Evolutionary conservation across 225 moss, liverwort and hornwort species (phyloP).

Genomic region (Physcomitrium patens): DNA sequence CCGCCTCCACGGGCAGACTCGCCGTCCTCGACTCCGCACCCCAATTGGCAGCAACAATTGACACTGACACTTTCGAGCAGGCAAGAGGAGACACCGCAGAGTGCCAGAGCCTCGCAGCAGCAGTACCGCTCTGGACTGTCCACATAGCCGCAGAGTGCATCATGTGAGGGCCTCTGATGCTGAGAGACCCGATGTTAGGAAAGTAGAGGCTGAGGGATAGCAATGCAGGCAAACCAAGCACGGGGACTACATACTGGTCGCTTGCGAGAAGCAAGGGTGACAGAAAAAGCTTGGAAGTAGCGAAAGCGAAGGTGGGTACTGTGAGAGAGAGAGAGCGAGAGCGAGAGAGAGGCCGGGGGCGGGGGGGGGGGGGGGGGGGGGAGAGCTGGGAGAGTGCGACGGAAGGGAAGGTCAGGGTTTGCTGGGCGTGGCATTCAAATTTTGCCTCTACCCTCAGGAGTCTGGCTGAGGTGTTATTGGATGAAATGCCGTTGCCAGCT

Average conservation of each 20-base stretch:
- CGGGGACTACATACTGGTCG: too few relatives aligned
- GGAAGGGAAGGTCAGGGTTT: not conserved
- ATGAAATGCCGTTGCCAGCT: conserved; percentile 39
- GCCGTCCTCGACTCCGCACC: too few relatives aligned
- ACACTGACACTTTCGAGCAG: conserved; percentile 4
- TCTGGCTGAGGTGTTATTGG: conserved; percentile 28
- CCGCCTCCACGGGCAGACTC: not conserved
- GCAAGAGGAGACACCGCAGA: conserved; percentile 21
- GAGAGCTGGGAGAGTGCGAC: not conserved
- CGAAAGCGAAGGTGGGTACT: too few relatives aligned
- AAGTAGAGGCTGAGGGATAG: not conserved
- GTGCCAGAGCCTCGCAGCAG: conserved; percentile 31
- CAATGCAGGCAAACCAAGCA: conserved; percentile 18
- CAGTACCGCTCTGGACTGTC: conserved; percentile 19
- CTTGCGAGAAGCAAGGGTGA: too few relatives aligned
- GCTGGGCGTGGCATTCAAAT: conserved; percentile 32
- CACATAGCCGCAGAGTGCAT: conserved; percentile 26
- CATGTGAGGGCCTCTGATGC: conserved; percentile 18
- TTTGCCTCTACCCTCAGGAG: not conserved
- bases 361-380: conserved; percentile 15
- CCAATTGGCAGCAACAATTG: conserved; percentile 22
- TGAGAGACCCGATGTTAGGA: conserved; percentile 7
- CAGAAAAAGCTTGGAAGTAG: too few relatives aligned
- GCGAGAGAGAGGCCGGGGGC: too few relatives aligned
- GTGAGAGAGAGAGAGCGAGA: not conserved